Base-by-base conservation (phyloP, 768 basidiomycete species). In the Kwoniella shandongensis region DNA sequence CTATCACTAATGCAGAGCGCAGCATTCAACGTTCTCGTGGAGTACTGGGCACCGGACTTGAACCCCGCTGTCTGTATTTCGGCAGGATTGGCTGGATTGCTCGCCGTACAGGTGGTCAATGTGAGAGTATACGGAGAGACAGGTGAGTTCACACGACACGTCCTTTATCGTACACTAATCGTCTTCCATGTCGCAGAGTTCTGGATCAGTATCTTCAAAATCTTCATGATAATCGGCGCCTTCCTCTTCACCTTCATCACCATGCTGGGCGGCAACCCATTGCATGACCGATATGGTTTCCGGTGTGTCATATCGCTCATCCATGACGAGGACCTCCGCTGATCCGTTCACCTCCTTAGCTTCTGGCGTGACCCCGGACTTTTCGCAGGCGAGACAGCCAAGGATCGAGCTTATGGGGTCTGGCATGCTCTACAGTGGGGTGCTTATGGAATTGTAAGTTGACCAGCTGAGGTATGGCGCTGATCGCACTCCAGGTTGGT, bases 201-300 rank as follows among this genome's bases (percentile, higher is more conserved):
- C 18, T 63, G 62, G 62, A 49, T 59, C 53, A 51, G 47, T 51
- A 54, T 54, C 35, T 42, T 38, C 47, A 59, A 84, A 62, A 79
- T 81, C 15, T 65, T 81, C 42, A 74, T 85, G 2, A 80, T 80
- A 13, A 62, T 80, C 42, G 80, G 81, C 23, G 64, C 84, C 7
- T 81, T 83, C 54, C 54, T 72, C n/a, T 84, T 83, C 66, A 84
- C 84, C 3, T 82, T 85, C 51, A 69, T 84, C 29, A 83, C 82
- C 15, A 59, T 59, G 62, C 23, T 53, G 15, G 62, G 62, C 11
- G 62, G 57, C 4, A 84, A 84, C 66, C 84, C 83, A 1, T 60
- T 78, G 29, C 80, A 78, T 44, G 82, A 85, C 54, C 78, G 63
- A 3, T 84, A 82, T 66, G 59, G 59, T 12, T 61, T 61, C 29